Evolutionary conservation across 1,139 yeast species (phyloP).

Genomic region (Geotrichum restrictum): DNA sequence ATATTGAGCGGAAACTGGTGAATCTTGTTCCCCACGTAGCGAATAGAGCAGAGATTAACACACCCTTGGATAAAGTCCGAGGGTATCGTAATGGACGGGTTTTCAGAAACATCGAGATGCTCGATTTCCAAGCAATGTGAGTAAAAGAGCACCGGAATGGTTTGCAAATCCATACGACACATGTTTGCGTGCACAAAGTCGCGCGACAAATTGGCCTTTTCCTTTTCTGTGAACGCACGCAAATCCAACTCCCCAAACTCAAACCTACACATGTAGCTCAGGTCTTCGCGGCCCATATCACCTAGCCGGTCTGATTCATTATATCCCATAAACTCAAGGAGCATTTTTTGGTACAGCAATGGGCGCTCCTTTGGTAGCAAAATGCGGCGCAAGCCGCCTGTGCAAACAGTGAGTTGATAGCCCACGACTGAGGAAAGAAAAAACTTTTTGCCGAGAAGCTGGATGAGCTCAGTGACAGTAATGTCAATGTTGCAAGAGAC

Average conservation of each 20-base stretch:
- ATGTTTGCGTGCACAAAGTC: constrained; percentile 75
- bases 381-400: constrained; percentile 75
- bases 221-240: constrained; percentile 56
- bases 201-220: constrained; percentile 58
- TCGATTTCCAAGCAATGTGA: constrained; percentile 80
- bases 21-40: constrained; percentile 70
- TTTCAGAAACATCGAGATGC: constrained; percentile 76
- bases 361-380: constrained; percentile 74
- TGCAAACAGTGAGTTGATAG: constrained; percentile 72
- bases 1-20: constrained; percentile 70
- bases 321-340: constrained; percentile 76
- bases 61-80: constrained; percentile 83
- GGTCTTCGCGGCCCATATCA: constrained; percentile 81
- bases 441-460: constrained; percentile 68
- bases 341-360: constrained; percentile 66
- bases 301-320: constrained; percentile 68
- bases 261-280: constrained; percentile 81
- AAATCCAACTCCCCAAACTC: constrained; percentile 47
- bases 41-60: constrained; percentile 60
- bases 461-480: constrained; percentile 69
- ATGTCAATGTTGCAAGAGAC: constrained; percentile 70
- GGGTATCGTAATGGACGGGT: constrained; percentile 81
- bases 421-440: constrained; percentile 66
- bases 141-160: constrained; percentile 78
- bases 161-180: constrained; percentile 69